Percentiles rank a stretch among this genome's conserved stretches.
These are phyloP conservation scores for Rutstroemia sp. DNA, from an alignment of 2,329 filamentous ascomycete species.

Conservation along the genomic window DNA sequence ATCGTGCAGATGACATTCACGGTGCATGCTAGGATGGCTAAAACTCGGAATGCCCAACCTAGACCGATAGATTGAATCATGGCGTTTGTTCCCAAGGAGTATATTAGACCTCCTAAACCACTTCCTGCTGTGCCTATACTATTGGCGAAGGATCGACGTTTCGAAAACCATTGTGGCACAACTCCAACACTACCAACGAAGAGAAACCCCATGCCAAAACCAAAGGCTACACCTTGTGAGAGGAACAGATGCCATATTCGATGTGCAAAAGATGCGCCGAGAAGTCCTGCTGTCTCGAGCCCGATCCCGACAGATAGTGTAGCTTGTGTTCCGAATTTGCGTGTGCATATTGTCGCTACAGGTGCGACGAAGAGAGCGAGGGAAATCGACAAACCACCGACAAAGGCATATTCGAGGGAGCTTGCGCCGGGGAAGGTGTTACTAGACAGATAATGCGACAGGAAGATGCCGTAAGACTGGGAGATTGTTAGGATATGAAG, in stretches of 20 bases:
- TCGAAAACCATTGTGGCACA: slow-evolving; percentile 54
- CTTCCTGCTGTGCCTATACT: slow-evolving; percentile 59
- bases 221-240: slow-evolving; percentile 67
- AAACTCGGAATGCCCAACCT: slow-evolving; percentile 48
- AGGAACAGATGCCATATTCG: slow-evolving; percentile 71
- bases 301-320: slow-evolving; percentile 58
- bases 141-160: slow-evolving; percentile 47
- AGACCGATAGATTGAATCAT: slow-evolving; percentile 48
- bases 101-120: slow-evolving; percentile 62
- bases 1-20: slow-evolving; percentile 58
- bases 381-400: slow-evolving; percentile 64
- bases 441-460: slow-evolving; percentile 65
- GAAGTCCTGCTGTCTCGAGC: slow-evolving; percentile 56
- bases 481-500: slow-evolving; percentile 1
- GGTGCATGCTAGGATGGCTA: slow-evolving; percentile 48
- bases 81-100: slow-evolving; percentile 43
- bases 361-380: slow-evolving; percentile 62
- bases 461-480: slow-evolving; percentile 63
- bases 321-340: slow-evolving; percentile 53
- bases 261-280: slow-evolving; percentile 61
- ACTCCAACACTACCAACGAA: slow-evolving; percentile 60
- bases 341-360: slow-evolving; percentile 38
- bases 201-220: slow-evolving; percentile 69
- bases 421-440: slow-evolving; percentile 56
- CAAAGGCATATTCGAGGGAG: slow-evolving; percentile 64